Percentiles rank a stretch among this genome's conserved stretches.
phyloP scores from a whole-genome alignment of 1,139 yeast genomes.

The Yamadazyma conglobata region DNA sequence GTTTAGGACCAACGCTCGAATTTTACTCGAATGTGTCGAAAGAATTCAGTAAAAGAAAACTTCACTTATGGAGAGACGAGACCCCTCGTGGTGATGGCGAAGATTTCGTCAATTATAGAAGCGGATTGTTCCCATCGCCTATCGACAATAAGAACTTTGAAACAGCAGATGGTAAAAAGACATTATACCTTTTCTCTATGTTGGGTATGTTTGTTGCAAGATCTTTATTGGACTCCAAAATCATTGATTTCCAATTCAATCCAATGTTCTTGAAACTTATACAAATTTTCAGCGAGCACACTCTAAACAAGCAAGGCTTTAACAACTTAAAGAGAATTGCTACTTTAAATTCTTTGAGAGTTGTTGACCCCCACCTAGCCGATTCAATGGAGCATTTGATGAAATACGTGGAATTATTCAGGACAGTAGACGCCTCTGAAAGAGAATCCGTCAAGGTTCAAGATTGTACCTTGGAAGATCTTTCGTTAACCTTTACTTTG shows the following conservation, averaged over 20 bases:
- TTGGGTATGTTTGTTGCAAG: slow-evolving; percentile 86
- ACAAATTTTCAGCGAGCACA: slow-evolving; percentile 23
- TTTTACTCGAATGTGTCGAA: slow-evolving; percentile 81
- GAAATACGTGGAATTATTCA: slow-evolving; percentile 35
- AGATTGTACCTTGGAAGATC: slow-evolving; percentile 45
- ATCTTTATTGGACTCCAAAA: slow-evolving; percentile 79
- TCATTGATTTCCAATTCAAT: slow-evolving; percentile 79
- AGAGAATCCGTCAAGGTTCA: slow-evolving; percentile 31
- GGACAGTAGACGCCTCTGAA: slow-evolving; percentile 14
- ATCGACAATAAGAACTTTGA: slow-evolving; percentile 28
- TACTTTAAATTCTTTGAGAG: slow-evolving; percentile 40
- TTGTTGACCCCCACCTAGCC: slow-evolving; percentile 61
- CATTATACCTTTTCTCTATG: slow-evolving; percentile 54
- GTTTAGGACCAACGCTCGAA: slow-evolving; percentile 93
- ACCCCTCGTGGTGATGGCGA: slow-evolving; percentile 22
- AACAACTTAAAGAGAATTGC: slow-evolving; percentile 26
- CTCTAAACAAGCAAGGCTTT: slow-evolving; percentile 6
- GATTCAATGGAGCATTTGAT: slow-evolving; percentile 55
- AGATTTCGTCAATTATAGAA: slow-evolving; percentile 38
- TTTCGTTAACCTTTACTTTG: slow-evolving; percentile 62
- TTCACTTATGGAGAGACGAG: slow-evolving; percentile 69
- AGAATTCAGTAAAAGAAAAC: slow-evolving; percentile 55
- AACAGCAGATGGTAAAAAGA: slow-evolving; percentile 39
- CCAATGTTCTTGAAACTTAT: slow-evolving; percentile 60
- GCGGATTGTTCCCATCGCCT: slow-evolving; percentile 78